A percentile compares a stretch with the other conserved stretches of the same genome.
phyloP scores from a whole-genome alignment of 306 rosid genomes.

The Sophora flavescens region DNA sequence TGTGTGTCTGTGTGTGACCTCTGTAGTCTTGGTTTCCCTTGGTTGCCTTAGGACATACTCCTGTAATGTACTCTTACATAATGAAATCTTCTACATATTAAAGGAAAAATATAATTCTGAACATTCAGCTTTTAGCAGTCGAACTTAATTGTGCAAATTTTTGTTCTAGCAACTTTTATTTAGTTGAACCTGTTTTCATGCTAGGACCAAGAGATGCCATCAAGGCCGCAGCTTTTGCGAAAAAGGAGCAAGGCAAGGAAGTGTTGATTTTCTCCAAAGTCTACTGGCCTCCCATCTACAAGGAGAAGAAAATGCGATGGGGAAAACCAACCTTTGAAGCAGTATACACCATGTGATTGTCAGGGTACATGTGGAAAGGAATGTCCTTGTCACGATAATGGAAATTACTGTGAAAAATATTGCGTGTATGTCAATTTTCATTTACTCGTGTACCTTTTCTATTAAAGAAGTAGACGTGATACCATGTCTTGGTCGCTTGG shows the following conservation, averaged over 20 bases:
- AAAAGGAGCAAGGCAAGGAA: conserved; percentile 72
- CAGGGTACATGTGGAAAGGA: conserved; percentile 76
- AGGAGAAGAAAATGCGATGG: conserved; percentile 77
- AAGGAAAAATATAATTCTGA: not conserved
- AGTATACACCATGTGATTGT: conserved; percentile 85
- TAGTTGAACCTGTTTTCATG: conserved; percentile 25
- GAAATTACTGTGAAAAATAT: conserved; percentile 88
- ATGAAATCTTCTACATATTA: not conserved
- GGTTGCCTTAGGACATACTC: no score
- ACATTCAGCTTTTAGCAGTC: not conserved
- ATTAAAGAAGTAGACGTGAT: not conserved
- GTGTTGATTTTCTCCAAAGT: conserved; percentile 70
- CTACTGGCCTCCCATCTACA: conserved; percentile 73
- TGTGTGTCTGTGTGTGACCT: not conserved
- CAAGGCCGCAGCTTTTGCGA: conserved; percentile 63
- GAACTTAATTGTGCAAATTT: conserved; percentile 10
- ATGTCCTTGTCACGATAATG: conserved; percentile 72
- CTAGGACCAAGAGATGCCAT: conserved; percentile 68
- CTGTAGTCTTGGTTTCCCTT: not conserved
- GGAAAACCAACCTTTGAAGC: conserved; percentile 60
- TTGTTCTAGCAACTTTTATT: not conserved
- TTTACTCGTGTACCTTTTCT: not conserved
- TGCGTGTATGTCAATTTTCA: conserved; percentile 71
- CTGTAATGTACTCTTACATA: not conserved
- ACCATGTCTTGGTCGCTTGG: not conserved